These are phyloP conservation scores for Diplotaxis tenuifolia DNA, from an alignment of 345 rosid species.

Conservation along the genomic window DNA sequence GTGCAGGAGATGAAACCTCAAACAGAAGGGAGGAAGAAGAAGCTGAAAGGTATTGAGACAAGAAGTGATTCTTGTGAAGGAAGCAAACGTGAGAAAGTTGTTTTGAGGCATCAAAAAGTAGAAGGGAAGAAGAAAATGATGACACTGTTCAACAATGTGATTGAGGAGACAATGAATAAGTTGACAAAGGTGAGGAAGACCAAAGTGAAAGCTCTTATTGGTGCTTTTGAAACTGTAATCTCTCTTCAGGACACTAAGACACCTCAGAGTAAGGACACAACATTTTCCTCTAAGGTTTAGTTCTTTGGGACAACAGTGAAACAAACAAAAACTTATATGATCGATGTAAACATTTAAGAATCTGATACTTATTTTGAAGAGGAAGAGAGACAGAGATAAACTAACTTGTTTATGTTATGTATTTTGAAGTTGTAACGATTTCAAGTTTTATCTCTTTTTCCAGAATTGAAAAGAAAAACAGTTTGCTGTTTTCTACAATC, in stretches of 20 bases:
- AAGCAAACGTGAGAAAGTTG: slow-evolving; percentile 37
- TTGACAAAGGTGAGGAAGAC: slow-evolving; percentile 59
- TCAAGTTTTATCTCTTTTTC: not conserved
- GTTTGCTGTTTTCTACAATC: not conserved
- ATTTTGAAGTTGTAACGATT: not conserved
- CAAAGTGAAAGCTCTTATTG: slow-evolving; percentile 87
- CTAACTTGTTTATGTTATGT: not conserved
- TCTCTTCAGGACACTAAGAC: slow-evolving; percentile 62
- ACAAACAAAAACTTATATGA: not conserved
- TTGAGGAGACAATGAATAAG: slow-evolving; percentile 72
- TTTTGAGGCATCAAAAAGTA: slow-evolving; percentile 49
- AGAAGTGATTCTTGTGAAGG: slow-evolving; percentile 16
- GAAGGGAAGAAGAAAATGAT: slow-evolving; percentile 44
- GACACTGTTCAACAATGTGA: slow-evolving; percentile 64
- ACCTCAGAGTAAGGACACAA: slow-evolving; percentile 29
- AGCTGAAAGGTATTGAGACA: slow-evolving; percentile 15
- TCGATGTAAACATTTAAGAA: not conserved
- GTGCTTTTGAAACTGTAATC: slow-evolving; percentile 85
- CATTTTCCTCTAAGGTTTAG: slow-evolving; percentile 33
- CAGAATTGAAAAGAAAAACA: not conserved
- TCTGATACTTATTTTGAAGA: not conserved
- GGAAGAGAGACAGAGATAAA: not conserved
- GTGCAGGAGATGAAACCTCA: slow-evolving; percentile 37
- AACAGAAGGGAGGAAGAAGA: slow-evolving; percentile 28
- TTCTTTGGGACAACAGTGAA: slow-evolving; percentile 12